These are phyloP conservation scores for Sinapis alba DNA, from an alignment of 441 rosid species.

Conservation along the genomic window DNA sequence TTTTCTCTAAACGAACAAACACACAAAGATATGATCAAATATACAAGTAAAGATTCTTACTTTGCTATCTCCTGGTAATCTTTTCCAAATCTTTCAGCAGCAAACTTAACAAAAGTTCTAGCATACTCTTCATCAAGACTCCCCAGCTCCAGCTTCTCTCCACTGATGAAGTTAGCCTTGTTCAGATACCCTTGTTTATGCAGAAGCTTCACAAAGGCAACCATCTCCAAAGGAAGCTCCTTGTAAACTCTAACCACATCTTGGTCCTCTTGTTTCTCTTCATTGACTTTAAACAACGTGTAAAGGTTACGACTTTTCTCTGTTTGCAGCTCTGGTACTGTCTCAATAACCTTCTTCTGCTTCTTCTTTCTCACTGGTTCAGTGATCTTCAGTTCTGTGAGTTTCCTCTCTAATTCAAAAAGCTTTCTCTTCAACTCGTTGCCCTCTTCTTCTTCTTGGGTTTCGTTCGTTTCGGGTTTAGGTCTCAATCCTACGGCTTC, in stretches of 20 bases:
- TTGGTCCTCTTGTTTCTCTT: not conserved
- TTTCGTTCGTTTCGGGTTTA: conserved; percentile 31
- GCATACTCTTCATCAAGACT: conserved; percentile 59
- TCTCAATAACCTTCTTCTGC: conserved; percentile 1
- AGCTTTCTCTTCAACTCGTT: conserved; percentile 46
- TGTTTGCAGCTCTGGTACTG: not conserved
- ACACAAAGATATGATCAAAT: not conserved
- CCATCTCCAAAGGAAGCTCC: conserved; percentile 58
- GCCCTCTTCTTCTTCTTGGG: not conserved
- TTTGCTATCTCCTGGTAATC: conserved; percentile 79
- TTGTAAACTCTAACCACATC: conserved; percentile 41
- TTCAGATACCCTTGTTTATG: conserved; percentile 60
- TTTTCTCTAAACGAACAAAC: not conserved
- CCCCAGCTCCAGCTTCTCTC: conserved; percentile 46
- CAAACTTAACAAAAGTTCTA: conserved; percentile 57
- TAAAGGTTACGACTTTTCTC: conserved; percentile 20
- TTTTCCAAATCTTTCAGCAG: conserved; percentile 55
- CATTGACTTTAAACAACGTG: not conserved
- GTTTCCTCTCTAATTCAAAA: conserved; percentile 46
- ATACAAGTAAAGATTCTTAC: conserved; percentile 44
- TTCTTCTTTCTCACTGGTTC: conserved; percentile 26
- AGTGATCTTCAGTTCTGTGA: conserved; percentile 42
- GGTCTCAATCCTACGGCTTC: conserved; percentile 57
- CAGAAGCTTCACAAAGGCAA: conserved; percentile 56
- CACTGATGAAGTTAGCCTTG: conserved; percentile 59